Evolutionary conservation across 805 yeast species (phyloP), one percentile per base, ranked within the genome.

Genomic region (Yamadazyma akitaensis): DNA sequence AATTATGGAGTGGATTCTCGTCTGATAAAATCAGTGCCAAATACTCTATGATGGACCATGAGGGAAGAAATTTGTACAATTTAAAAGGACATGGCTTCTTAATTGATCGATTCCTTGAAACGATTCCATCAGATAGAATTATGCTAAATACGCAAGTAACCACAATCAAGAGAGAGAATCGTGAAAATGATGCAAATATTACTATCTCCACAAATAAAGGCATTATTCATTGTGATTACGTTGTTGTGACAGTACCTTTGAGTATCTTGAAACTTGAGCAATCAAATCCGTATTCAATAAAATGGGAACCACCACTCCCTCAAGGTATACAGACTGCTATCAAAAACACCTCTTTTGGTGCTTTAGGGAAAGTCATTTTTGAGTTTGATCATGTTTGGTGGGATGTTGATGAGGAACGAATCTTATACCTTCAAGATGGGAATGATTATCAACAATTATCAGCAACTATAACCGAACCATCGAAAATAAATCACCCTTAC

Each of bases 1-100:
- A 90, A 62, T 67, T 85, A 24, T 89, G 95, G 92, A 85, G 82
- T 60, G 97, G 96, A 0, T 70, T 84, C 26, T 74, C 84, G 21
- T 81, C 89, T 82, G 77, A 76, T 17, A 62, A 64, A 17, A 72
- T 85, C 58, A 85, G 95, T 55, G 83, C 85, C 2, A 84, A 83
- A 53, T 84, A 78, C 57, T 75, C 89, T 1, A 63, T 76, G n/a
- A 77, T 84, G 62, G 88, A 80, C 48, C 84, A 82, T 54, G 81
- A 80, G 42, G 96, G 97, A 1, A 72, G 96, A 54, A 84, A 90
- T 58, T 82, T 90, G n/a, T 70, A 80, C 51, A 84, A 84, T 41
- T 59, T 74, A 42, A 74, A 77, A 53, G 88, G 88, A 0, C 85
- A 82, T 61, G 34, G 41, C 1, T 56, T 61, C 11, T 65, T 88